Conservation (phyloP, 805 yeast species). For the Hemisphaericaspora nanyangensis region DNA sequence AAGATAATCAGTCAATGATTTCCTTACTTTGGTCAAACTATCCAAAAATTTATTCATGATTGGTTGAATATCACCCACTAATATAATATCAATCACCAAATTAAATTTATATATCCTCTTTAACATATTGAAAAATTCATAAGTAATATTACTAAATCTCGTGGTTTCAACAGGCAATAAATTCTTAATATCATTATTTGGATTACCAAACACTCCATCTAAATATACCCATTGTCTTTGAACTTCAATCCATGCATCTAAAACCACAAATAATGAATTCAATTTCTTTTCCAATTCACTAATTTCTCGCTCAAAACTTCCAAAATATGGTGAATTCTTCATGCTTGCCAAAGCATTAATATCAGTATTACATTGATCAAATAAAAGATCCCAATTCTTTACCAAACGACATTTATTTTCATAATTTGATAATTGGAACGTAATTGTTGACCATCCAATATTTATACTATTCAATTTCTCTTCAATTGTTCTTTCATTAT, state of each 20-base stretch:
- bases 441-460: slow-evolving; percentile 50
- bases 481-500: slow-evolving; percentile 66
- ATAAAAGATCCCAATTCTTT: slow-evolving; percentile 62
- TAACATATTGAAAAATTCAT: slow-evolving; percentile 55
- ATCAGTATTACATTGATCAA: slow-evolving; percentile 58
- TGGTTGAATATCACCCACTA: slow-evolving; percentile 44
- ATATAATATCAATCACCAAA: slow-evolving; percentile 52
- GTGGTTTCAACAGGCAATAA: slow-evolving; percentile 67
- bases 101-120: slow-evolving; percentile 47
- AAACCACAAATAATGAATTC: slow-evolving; percentile 44
- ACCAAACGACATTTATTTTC: slow-evolving; percentile 52
- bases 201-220: slow-evolving; percentile 66
- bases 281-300: slow-evolving; percentile 53
- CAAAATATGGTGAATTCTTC: slow-evolving; percentile 62
- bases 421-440: slow-evolving; percentile 53
- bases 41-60: slow-evolving; percentile 51
- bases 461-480: slow-evolving; percentile 49
- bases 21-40: slow-evolving; percentile 54
- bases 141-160: slow-evolving; percentile 58
- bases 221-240: slow-evolving; percentile 89
- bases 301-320: slow-evolving; percentile 57
- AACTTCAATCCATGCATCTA: slow-evolving; percentile 75
- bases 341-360: slow-evolving; percentile 62
- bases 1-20: slow-evolving; percentile 69
- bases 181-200: slow-evolving; percentile 51